These are phyloP conservation scores for Erythrobasidium hasegawianum DNA, from an alignment of 1,284 basidiomycete species.

Conservation along the genomic window DNA sequence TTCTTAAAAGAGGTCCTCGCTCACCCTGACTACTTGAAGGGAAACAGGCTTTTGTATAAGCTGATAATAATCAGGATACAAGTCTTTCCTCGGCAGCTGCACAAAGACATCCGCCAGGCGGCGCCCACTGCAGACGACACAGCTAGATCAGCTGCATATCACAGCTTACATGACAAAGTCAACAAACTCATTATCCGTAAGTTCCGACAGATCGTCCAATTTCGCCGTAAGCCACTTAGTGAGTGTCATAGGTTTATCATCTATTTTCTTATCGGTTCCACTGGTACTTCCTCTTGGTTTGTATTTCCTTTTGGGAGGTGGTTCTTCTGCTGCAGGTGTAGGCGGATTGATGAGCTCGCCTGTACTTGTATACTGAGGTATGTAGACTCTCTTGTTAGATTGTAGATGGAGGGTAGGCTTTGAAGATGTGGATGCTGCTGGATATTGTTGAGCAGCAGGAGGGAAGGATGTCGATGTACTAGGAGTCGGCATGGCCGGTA, in stretches of 20 bases:
- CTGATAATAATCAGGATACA: slow-evolving; percentile 44
- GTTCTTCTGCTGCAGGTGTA: too few species aligned
- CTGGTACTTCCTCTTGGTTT: too few species aligned
- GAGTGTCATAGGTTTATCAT: slow-evolving; percentile 35
- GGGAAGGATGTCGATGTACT: too few species aligned
- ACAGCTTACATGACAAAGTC: background rate
- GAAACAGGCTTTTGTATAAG: slow-evolving; percentile 40
- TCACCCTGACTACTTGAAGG: slow-evolving; percentile 38
- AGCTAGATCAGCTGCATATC: background rate
- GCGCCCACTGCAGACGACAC: slow-evolving; percentile 36
- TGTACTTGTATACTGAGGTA: too few species aligned
- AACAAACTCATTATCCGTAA: slow-evolving; percentile 36
- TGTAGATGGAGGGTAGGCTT: too few species aligned
- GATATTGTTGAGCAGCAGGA: too few species aligned
- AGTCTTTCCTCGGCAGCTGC: slow-evolving; percentile 39
- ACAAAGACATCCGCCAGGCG: slow-evolving; percentile 40
- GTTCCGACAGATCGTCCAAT: slow-evolving; percentile 36
- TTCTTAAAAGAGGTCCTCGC: background rate
- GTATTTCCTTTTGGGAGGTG: too few species aligned
- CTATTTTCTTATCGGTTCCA: background rate
- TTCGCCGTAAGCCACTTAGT: slow-evolving; percentile 41
- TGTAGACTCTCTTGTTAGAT: too few species aligned
- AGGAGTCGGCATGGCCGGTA: too few species aligned
- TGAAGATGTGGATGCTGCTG: too few species aligned
- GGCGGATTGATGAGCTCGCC: too few species aligned